Base-by-base conservation (phyloP, 2,329 filamentous ascomycete species). In the Venturia aucupariae region DNA sequence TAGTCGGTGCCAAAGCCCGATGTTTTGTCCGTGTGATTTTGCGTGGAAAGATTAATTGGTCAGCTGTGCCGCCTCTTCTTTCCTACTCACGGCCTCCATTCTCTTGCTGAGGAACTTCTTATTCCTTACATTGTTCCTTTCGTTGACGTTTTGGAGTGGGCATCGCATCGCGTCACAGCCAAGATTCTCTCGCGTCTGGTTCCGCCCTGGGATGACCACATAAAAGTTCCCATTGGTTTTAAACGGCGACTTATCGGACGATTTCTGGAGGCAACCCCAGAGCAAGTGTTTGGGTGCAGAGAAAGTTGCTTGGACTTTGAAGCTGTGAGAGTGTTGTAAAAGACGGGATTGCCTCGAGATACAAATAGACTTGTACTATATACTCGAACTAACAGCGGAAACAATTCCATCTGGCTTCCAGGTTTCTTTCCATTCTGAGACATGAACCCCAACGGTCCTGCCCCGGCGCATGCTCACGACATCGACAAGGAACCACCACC, bases 11-110 rank as follows among this genome's bases (percentile, higher is more conserved):
- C n/a, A 38, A 55, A 48, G 4, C 19, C 51, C 51, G 51, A 35
- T 57, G 51, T 35, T 57, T 57, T 57, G 51, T 57, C 51, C 51
- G 51, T 24, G 51, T 11, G 51, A 57, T 35, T 35, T 27, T 57
- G 3, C 17, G 19, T 57, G 27, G 5, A 7, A 22, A 27, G 17
- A 35, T 51, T 35, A n/a, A 57, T 57, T n/a, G n/a, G n/a, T 57
- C 51, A 35, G 27, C 51, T 57, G 51, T 32, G 51, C 51, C 51
- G 15, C 3, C 8, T 57, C 11, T 6, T 57, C 17, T 57, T 8
- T 35, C n/a, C n/a, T n/a, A n/a, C n/a, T n/a, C n/a, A n/a, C n/a
- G n/a, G n/a, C 19, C 27, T n/a, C n/a, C 2, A 3, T 8, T 27
- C 24, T 35, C 17, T 19, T 17, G 10, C 13, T 55, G 27, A 1